Percentiles rank a stretch among this genome's conserved stretches.
Evolutionary conservation across 1,139 yeast species (phyloP).

Genomic region (Debaryomyces subglobosus): DNA sequence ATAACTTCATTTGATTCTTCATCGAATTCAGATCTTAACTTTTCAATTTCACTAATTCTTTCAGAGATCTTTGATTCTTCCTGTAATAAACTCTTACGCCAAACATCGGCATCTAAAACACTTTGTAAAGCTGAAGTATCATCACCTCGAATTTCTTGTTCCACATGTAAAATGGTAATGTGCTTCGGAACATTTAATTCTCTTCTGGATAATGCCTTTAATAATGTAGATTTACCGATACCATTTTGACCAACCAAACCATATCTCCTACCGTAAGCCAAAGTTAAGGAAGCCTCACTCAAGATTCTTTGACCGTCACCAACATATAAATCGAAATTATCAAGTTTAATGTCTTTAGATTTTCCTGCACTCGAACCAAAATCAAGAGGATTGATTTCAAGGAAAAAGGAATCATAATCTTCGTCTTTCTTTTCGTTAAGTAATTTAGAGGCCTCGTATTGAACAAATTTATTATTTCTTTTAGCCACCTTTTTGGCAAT

Average conservation of each 20-base stretch:
- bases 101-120: conserved; percentile 97
- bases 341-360: conserved; percentile 91
- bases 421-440: conserved; percentile 63
- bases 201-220: conserved; percentile 90
- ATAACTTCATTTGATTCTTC: conserved; percentile 79
- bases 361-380: conserved; percentile 91
- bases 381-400: conserved; percentile 93
- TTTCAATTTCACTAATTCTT: conserved; percentile 74
- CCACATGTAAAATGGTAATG: conserved; percentile 93
- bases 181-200: conserved; percentile 93
- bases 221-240: conserved; percentile 95
- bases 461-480: conserved; percentile 83
- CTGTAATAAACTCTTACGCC: conserved; percentile 86
- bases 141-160: conserved; percentile 95
- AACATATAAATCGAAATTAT: conserved; percentile 88
- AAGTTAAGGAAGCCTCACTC: conserved; percentile 82
- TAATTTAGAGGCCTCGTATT: conserved; percentile 91
- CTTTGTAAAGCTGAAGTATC: conserved; percentile 89
- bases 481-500: conserved; percentile 96
- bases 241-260: conserved; percentile 99
- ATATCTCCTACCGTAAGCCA: conserved; percentile 91
- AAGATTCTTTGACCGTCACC: conserved; percentile 95
- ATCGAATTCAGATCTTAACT: conserved; percentile 69
- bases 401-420: conserved; percentile 91
- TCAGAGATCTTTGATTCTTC: conserved; percentile 79